Evolutionary conservation across 257 asterid genomes (phyloP).

Genomic region (Salvia miltiorrhiza): DNA sequence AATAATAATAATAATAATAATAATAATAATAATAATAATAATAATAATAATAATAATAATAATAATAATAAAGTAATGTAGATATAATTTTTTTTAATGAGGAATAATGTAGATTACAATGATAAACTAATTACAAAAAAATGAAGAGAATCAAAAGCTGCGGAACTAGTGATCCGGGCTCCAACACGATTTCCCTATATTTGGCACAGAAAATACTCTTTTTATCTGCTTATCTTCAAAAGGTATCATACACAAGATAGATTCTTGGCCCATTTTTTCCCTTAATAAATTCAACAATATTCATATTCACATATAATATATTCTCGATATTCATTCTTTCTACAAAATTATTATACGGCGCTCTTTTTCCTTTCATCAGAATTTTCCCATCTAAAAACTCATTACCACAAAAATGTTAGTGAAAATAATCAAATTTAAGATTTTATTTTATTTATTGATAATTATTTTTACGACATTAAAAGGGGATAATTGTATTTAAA

Average conservation of each 20-base stretch:
- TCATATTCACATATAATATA: background rate
- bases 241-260: background rate
- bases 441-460: background rate
- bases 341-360: too few relatives aligned
- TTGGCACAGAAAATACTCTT: background rate
- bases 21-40: too few relatives aligned
- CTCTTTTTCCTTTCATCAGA: too few relatives aligned
- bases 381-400: too few relatives aligned
- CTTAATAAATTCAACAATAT: background rate
- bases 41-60: too few relatives aligned
- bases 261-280: conserved; percentile 19
- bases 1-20: too few relatives aligned
- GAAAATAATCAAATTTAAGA: background rate
- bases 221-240: conserved; percentile 16
- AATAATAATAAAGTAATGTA: too few relatives aligned
- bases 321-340: too few relatives aligned
- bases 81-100: too few relatives aligned
- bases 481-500: too few relatives aligned
- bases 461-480: background rate
- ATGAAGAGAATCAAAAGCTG: background rate
- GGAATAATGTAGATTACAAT: background rate
- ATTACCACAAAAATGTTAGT: too few relatives aligned
- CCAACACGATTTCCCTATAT: conserved; percentile 3
- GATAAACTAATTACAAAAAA: too few relatives aligned
- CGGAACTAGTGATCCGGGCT: background rate